These are phyloP conservation scores for Grosmannia clavigera DNA, from an alignment of 2,329 filamentous ascomycete species.

Conservation along the genomic window DNA sequence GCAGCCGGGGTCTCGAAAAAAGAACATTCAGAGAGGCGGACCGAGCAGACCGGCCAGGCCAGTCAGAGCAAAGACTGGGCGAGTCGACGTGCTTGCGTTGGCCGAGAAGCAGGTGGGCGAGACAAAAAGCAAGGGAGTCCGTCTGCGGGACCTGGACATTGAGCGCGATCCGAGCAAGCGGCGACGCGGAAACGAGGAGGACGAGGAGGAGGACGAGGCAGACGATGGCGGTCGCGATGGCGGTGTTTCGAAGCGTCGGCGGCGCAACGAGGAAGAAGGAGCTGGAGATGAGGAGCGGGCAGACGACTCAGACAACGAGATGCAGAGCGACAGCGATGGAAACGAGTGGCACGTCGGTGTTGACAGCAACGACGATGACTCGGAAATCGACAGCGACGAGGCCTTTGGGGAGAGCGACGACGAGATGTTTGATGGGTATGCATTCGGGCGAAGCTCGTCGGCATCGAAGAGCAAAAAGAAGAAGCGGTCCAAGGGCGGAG, in stretches of 20 bases:
- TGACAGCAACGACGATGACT: slow-evolving; percentile 46
- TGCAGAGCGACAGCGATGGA: slow-evolving; percentile 73
- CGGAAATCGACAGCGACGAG: slow-evolving; percentile 57
- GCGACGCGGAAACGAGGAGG: slow-evolving; percentile 32
- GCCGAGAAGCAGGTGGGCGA: slow-evolving; percentile 38
- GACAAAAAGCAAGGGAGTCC: slow-evolving; percentile 20
- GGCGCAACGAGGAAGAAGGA: slow-evolving; percentile 27
- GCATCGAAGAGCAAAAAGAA: slow-evolving; percentile 21
- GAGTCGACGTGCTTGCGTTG: slow-evolving; percentile 43
- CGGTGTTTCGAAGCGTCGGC: slow-evolving; percentile 20
- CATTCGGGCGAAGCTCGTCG: slow-evolving; percentile 37
- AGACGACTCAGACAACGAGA: slow-evolving; percentile 48
- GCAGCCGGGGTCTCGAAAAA: slow-evolving; percentile 12
- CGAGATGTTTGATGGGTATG: slow-evolving; percentile 67
- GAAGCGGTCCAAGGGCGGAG: slow-evolving; percentile 15
- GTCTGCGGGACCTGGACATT: slow-evolving; percentile 37
- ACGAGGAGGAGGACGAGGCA: slow-evolving; percentile 40
- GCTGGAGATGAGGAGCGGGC: slow-evolving; percentile 22
- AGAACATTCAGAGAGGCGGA: slow-evolving; percentile 8
- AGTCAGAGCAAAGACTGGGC: slow-evolving; percentile 34
- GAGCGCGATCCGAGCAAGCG: slow-evolving; percentile 29
- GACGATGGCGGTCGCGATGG: slow-evolving; percentile 42
- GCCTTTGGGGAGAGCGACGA: slow-evolving; percentile 84
- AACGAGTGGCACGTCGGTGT: slow-evolving; percentile 74
- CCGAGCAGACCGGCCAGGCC: neutral